These are phyloP conservation scores for Mycocentrospora acerina DNA, from an alignment of 2,329 filamentous ascomycete genomes.

Conservation along the genomic window DNA sequence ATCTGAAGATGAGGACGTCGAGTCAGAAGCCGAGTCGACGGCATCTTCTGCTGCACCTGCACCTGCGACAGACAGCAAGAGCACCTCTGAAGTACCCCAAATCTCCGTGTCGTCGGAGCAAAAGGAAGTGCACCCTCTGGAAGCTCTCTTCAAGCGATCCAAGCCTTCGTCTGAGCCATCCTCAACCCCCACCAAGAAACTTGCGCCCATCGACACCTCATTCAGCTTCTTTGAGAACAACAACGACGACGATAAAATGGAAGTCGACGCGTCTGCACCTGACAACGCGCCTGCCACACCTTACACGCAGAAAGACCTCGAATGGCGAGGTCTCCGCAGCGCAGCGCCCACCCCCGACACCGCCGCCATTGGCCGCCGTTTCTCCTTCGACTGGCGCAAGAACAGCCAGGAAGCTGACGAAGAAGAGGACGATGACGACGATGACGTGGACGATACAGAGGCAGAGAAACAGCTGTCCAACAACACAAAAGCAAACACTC, in stretches of 20 bases:
- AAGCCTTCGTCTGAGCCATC: conserved; percentile 41
- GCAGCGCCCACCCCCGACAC: conserved; percentile 95
- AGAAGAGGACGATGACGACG: conserved; percentile 42
- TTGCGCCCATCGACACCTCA: conserved; percentile 52
- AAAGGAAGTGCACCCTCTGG: conserved; percentile 73
- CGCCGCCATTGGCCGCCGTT: conserved; percentile 68
- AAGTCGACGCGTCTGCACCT: conserved; percentile 44
- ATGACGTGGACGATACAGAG: conserved; percentile 25
- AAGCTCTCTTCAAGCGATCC: conserved; percentile 84
- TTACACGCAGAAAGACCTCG: conserved; percentile 76
- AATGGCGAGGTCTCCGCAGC: conserved; percentile 74
- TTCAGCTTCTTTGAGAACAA: conserved; percentile 76
- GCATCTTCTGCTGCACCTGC: conserved; percentile 16
- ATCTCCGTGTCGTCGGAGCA: conserved; percentile 19
- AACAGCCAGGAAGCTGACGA: conserved; percentile 46
- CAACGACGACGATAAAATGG: conserved; percentile 25
- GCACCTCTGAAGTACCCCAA: conserved; percentile 13
- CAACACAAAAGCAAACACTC: conserved; percentile 30
- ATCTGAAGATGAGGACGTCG: conserved; percentile 22
- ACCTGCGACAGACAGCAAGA: conserved; percentile 10
- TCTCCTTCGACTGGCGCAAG: conserved; percentile 53
- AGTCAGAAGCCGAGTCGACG: conserved; percentile 16
- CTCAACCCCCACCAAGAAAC: conserved; percentile 41
- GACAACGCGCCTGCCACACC: conserved; percentile 69
- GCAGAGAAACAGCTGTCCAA: conserved; percentile 26